Conservation (phyloP, 179 eudicot genomes). For the Pouteria campechiana region DNA sequence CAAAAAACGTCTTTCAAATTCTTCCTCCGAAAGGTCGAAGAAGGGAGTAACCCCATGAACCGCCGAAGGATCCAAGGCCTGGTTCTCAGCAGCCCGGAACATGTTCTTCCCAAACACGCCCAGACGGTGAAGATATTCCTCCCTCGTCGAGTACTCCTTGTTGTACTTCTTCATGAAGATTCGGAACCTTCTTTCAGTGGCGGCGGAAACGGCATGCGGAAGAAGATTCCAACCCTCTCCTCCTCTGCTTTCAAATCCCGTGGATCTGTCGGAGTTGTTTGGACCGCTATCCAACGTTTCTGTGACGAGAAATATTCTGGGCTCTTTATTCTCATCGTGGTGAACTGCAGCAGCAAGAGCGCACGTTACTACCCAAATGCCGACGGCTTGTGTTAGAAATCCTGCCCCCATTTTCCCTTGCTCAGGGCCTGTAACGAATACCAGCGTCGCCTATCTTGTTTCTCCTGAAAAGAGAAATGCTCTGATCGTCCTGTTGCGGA, state of each 20-base stretch:
- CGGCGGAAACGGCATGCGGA: slow-evolving; percentile 25
- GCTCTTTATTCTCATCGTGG: slow-evolving; percentile 4
- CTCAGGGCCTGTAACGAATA: too few relatives aligned
- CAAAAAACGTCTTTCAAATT: slow-evolving; percentile 46
- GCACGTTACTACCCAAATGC: slow-evolving; percentile 12
- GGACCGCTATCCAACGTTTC: neutral
- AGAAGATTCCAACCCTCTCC: too few relatives aligned
- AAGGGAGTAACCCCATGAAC: slow-evolving; percentile 81
- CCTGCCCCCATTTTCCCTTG: slow-evolving; percentile 9
- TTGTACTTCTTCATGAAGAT: slow-evolving; percentile 42
- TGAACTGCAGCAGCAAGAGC: slow-evolving; percentile 5
- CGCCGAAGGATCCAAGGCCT: slow-evolving; percentile 78
- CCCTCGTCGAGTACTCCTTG: slow-evolving; percentile 42
- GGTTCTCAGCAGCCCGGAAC: slow-evolving; percentile 72
- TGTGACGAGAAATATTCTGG: slow-evolving; percentile 27
- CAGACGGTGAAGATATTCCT: slow-evolving; percentile 63
- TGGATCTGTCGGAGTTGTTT: neutral
- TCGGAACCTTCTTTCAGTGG: slow-evolving; percentile 27
- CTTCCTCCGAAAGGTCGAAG: slow-evolving; percentile 53
- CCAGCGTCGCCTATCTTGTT: too few relatives aligned
- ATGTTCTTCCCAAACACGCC: slow-evolving; percentile 55
- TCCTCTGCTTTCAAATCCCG: too few relatives aligned
- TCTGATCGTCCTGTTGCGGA: too few relatives aligned
- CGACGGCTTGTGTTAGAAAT: slow-evolving; percentile 7
- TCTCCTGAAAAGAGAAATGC: too few relatives aligned